Conservation (phyloP, 1,284 basidiomycete genomes). For the Ustilago vetiveriae region DNA sequence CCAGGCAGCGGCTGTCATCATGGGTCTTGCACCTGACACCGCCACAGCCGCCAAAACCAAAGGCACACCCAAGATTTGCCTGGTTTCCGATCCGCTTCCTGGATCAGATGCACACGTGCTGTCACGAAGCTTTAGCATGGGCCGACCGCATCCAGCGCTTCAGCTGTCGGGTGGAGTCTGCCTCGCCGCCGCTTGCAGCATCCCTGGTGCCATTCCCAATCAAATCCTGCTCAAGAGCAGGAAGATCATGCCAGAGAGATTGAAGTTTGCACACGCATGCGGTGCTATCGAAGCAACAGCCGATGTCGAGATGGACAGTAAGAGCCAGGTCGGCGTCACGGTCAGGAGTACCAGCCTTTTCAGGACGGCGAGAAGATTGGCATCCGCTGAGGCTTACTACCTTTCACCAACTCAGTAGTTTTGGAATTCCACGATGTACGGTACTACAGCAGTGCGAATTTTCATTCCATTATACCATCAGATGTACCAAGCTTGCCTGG, state of each 20-base stretch:
- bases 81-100: slow-evolving; percentile 18
- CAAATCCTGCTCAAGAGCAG: slow-evolving; percentile 9
- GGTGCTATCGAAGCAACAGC: slow-evolving; percentile 18
- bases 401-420: slow-evolving; percentile 7
- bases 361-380: slow-evolving; percentile 15
- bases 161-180: slow-evolving; percentile 19
- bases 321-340: slow-evolving; percentile 11
- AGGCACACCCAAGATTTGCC: slow-evolving; percentile 55
- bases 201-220: slow-evolving; percentile 15
- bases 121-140: slow-evolving; percentile 14
- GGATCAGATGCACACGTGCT: slow-evolving; percentile 6
- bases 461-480: too few relatives aligned
- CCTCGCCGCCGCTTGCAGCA: slow-evolving; percentile 17
- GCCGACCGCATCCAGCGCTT: slow-evolving; percentile 13
- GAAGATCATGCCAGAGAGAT: slow-evolving; percentile 8
- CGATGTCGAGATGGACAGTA: slow-evolving; percentile 16
- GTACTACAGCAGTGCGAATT: too few relatives aligned
- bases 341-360: slow-evolving; percentile 19
- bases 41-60: slow-evolving; percentile 4
- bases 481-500: too few relatives aligned
- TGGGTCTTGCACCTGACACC: slow-evolving; percentile 10
- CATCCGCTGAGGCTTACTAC: slow-evolving; percentile 12
- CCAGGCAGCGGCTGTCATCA: slow-evolving; percentile 29
- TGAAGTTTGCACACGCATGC: slow-evolving; percentile 13
- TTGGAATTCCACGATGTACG: too few relatives aligned